These are phyloP conservation scores for Magnusiomyces tetraspermus DNA, from an alignment of 1,139 yeast species.

Conservation along the genomic window DNA sequence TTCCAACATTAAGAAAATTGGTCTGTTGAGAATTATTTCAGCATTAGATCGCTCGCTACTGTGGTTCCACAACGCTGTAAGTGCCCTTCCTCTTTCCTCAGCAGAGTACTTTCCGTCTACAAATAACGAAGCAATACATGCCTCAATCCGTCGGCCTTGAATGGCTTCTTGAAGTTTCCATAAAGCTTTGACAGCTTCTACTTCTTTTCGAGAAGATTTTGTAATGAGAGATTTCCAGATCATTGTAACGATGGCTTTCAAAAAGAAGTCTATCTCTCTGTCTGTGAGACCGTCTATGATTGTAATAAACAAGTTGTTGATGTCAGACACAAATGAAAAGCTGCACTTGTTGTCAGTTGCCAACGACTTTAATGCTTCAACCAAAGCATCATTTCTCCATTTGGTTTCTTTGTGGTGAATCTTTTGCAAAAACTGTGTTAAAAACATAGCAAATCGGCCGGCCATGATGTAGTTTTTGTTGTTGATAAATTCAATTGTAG, in stretches of 20 bases:
- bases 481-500: conserved; percentile 30
- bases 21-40: conserved; percentile 46
- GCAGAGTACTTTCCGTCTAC: conserved; percentile 18
- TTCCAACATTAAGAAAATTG: conserved; percentile 62
- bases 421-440: conserved; percentile 38
- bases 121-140: conserved; percentile 31
- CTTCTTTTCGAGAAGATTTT: conserved; percentile 44
- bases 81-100: conserved; percentile 25
- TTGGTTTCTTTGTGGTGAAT: conserved; percentile 37
- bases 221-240: conserved; percentile 33
- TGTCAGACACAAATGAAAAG: conserved; percentile 36
- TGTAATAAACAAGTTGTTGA: conserved; percentile 39
- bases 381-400: conserved; percentile 31
- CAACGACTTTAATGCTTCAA: conserved; percentile 26
- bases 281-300: conserved; percentile 25
- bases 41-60: conserved; percentile 34
- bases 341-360: conserved; percentile 10
- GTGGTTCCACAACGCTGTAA: conserved; percentile 36
- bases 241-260: conserved; percentile 13
- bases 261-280: conserved; percentile 20
- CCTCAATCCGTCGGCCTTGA: conserved; percentile 30
- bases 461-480: conserved; percentile 18
- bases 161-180: conserved; percentile 32
- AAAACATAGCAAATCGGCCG: conserved; percentile 33
- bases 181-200: conserved; percentile 48